Conservation (phyloP, 1,284 basidiomycete genomes). For the Rhodotorula mucilaginosa region DNA sequence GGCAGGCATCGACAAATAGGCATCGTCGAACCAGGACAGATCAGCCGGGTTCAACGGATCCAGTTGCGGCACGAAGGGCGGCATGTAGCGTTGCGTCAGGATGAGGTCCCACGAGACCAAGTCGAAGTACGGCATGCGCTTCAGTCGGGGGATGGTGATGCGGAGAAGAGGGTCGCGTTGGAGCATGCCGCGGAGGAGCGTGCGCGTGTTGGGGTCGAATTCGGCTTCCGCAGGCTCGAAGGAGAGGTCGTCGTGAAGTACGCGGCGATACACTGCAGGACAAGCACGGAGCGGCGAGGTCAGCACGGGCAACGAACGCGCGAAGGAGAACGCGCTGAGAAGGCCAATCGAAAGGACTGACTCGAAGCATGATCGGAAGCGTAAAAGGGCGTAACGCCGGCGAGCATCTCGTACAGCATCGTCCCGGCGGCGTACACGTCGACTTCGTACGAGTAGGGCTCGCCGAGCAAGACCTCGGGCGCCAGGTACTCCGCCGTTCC, state of each 20-base stretch:
- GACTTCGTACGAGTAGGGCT: slow-evolving; percentile 85
- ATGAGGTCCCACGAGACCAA: slow-evolving; percentile 61
- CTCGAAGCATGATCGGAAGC: slow-evolving; percentile 85
- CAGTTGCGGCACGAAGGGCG: slow-evolving; percentile 94
- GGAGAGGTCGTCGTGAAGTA: slow-evolving; percentile 78
- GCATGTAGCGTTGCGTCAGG: slow-evolving; percentile 56
- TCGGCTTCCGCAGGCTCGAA: slow-evolving; percentile 66
- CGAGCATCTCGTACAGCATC: slow-evolving; percentile 93
- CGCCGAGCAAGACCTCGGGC: slow-evolving; percentile 73
- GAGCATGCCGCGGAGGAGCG: slow-evolving; percentile 85
- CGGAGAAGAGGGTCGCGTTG: slow-evolving; percentile 86
- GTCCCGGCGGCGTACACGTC: slow-evolving; percentile 99
- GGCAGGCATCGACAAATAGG: slow-evolving; percentile 62
- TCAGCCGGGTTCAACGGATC: slow-evolving; percentile 90
- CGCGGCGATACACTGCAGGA: slow-evolving; percentile 70
- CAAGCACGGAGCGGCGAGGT: background rate
- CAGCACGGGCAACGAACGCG: background rate
- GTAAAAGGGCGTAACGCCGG: slow-evolving; percentile 85
- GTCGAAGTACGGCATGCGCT: slow-evolving; percentile 86
- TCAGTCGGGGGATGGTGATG: slow-evolving; percentile 88
- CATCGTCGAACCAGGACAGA: slow-evolving; percentile 96
- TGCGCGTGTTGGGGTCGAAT: slow-evolving; percentile 91
- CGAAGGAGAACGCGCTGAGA: background rate
- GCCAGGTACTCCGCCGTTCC: slow-evolving; percentile 84
- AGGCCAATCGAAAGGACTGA: background rate